Conservation (phyloP, 331 rosid genomes). For the Malus hybrid region DNA sequence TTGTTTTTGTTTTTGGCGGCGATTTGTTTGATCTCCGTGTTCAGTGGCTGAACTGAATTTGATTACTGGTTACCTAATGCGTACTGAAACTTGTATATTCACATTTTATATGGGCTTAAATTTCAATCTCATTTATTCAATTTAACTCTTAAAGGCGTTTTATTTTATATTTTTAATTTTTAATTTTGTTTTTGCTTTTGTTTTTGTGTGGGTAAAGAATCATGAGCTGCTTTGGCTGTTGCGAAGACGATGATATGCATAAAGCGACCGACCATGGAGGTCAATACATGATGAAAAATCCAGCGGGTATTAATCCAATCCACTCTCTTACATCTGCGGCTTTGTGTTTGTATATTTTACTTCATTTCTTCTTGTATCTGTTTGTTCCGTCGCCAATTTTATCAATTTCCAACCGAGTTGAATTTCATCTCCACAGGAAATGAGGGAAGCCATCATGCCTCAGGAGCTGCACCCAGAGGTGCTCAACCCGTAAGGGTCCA, state of each 20-base stretch:
- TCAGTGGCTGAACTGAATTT: not conserved
- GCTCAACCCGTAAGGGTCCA: slow-evolving; percentile 56
- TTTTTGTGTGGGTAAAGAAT: slow-evolving; percentile 3
- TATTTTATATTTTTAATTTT: too few relatives aligned
- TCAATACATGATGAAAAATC: slow-evolving; percentile 32
- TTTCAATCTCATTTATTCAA: too few relatives aligned
- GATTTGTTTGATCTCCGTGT: not conserved
- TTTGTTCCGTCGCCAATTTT: not conserved
- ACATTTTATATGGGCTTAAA: too few relatives aligned
- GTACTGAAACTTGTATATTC: not conserved
- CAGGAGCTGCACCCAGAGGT: slow-evolving; percentile 59
- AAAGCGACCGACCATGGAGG: slow-evolving; percentile 54
- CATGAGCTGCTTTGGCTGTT: slow-evolving; percentile 76
- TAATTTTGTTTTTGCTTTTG: too few relatives aligned
- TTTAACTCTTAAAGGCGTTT: too few relatives aligned
- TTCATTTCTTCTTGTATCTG: not conserved
- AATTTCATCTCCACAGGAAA: slow-evolving; percentile 39
- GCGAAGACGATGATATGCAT: slow-evolving; percentile 55
- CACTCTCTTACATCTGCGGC: not conserved
- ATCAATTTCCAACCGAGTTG: slow-evolving; percentile 12
- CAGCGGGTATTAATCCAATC: slow-evolving; percentile 42
- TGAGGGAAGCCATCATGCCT: slow-evolving; percentile 46
- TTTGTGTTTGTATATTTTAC: not conserved
- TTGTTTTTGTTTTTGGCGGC: not conserved
- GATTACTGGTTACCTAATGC: not conserved